Conservation (phyloP, 768 basidiomycete genomes). For the Scleroderma bovista region DNA sequence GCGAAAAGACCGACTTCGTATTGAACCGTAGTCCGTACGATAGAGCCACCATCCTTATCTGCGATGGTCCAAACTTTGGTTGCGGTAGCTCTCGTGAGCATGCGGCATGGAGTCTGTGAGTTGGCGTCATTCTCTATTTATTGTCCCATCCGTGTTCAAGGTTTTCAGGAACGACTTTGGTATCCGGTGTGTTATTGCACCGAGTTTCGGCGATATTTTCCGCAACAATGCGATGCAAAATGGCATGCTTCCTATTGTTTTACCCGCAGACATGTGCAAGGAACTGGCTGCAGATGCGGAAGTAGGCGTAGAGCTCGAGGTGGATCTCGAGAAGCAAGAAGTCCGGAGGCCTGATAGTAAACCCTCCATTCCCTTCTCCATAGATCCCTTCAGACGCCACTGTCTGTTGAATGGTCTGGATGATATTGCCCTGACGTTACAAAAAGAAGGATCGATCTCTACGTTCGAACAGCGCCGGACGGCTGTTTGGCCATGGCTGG, state of each 20-base stretch:
- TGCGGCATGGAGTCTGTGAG: conserved; percentile 82
- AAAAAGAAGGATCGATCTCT: conserved; percentile 66
- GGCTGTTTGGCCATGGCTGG: conserved; percentile 89
- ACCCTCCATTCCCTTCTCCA: conserved; percentile 65
- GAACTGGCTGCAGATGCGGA: conserved; percentile 74
- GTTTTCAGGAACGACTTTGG: conserved; percentile 74
- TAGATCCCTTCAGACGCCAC: conserved; percentile 88
- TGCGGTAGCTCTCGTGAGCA: conserved; percentile 90
- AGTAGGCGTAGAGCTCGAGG: conserved; percentile 68
- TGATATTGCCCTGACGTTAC: conserved; percentile 92
- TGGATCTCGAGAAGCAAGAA: conserved; percentile 80
- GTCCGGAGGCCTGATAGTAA: conserved; percentile 73
- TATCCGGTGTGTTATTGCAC: conserved; percentile 81
- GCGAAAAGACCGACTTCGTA: conserved; percentile 78
- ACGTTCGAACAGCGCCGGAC: conserved; percentile 77
- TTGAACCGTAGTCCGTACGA: conserved; percentile 78
- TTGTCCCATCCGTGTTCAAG: conserved; percentile 3
- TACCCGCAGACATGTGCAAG: conserved; percentile 67
- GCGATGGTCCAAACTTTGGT: conserved; percentile 85
- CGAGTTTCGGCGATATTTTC: conserved; percentile 90
- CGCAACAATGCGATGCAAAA: conserved; percentile 88
- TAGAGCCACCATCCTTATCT: conserved; percentile 73
- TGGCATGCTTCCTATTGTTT: conserved; percentile 77
- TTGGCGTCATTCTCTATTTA: conserved; percentile 10
- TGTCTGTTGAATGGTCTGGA: conserved; percentile 95